A percentile compares a stretch with the other conserved stretches of the same genome.
Conservation (phyloP, 2,329 filamentous ascomycete genomes). For the Plectosphaerella sp. region DNA sequence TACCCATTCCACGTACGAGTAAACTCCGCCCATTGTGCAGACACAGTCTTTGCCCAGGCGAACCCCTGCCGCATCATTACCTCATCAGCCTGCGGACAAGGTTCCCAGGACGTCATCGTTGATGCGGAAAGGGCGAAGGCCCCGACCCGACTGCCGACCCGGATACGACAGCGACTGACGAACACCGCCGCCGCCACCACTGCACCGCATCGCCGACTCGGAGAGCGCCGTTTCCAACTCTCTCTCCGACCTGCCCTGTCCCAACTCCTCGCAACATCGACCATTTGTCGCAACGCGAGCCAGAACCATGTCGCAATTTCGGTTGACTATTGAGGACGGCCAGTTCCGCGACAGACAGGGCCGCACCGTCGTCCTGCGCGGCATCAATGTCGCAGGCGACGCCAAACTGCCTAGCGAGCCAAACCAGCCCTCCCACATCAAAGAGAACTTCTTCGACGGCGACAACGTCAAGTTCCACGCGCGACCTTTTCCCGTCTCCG, state of each 20-base stretch:
- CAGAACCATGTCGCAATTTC: slow-evolving; percentile 71
- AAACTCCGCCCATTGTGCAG: too few species aligned
- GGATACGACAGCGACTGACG: too few species aligned
- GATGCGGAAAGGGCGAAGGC: too few species aligned
- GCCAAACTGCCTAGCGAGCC: slow-evolving; percentile 84
- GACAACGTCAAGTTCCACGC: slow-evolving; percentile 87
- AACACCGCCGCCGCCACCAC: too few species aligned
- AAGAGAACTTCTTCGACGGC: slow-evolving; percentile 82
- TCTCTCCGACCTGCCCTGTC: background rate
- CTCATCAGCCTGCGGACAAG: too few species aligned
- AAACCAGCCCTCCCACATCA: slow-evolving; percentile 73
- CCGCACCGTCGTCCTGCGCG: slow-evolving; percentile 82
- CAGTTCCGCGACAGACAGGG: slow-evolving; percentile 78
- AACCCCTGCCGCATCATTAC: too few species aligned
- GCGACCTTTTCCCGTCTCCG: slow-evolving; percentile 76
- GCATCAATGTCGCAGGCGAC: slow-evolving; percentile 91
- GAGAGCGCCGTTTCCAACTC: background rate
- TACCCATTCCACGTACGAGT: too few species aligned
- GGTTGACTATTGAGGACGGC: slow-evolving; percentile 78
- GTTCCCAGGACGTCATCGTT: too few species aligned
- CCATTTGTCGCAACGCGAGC: slow-evolving; percentile 23
- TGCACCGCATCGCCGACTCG: slow-evolving; percentile 16
- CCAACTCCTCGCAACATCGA: background rate
- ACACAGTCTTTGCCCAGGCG: too few species aligned
- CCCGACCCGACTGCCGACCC: too few species aligned